These are phyloP conservation scores for Breviolum minutum DNA, from an alignment of 73 alveolate species.

Conservation along the genomic window DNA sequence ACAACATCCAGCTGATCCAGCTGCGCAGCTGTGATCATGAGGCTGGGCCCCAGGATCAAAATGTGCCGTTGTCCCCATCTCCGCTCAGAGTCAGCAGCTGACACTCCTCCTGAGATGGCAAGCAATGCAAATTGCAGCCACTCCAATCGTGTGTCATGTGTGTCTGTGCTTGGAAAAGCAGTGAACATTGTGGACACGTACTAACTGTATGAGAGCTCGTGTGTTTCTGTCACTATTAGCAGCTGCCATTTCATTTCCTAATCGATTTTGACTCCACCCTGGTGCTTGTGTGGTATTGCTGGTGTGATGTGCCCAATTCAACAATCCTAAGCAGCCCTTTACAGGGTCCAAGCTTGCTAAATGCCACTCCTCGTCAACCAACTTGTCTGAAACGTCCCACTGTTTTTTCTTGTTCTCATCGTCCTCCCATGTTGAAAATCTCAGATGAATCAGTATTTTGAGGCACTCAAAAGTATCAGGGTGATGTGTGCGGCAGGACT, in stretches of 20 bases:
- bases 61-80: conserved; percentile 73
- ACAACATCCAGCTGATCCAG: too few species aligned
- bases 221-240: too few species aligned
- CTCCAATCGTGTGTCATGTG: background rate
- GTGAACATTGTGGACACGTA: too few species aligned
- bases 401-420: conserved; percentile 79
- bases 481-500: too few species aligned
- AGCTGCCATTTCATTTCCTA: too few species aligned
- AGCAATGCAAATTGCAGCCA: background rate
- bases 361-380: conserved; percentile 57
- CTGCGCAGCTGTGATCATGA: background rate
- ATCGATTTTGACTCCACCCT: too few species aligned
- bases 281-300: too few species aligned
- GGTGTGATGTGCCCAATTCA: background rate
- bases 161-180: too few species aligned
- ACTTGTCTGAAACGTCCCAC: conserved; percentile 94
- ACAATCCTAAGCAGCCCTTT: background rate
- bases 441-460: too few species aligned
- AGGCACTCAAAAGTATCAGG: too few species aligned
- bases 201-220: too few species aligned
- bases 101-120: conserved; percentile 57
- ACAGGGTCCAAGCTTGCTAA: too few species aligned
- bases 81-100: conserved; percentile 89
- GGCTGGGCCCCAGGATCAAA: conserved; percentile 15
- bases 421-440: conserved; percentile 3